Evolutionary conservation across 2,329 filamentous ascomycete genomes (phyloP).

Genomic region (Nothopassalora personata): DNA sequence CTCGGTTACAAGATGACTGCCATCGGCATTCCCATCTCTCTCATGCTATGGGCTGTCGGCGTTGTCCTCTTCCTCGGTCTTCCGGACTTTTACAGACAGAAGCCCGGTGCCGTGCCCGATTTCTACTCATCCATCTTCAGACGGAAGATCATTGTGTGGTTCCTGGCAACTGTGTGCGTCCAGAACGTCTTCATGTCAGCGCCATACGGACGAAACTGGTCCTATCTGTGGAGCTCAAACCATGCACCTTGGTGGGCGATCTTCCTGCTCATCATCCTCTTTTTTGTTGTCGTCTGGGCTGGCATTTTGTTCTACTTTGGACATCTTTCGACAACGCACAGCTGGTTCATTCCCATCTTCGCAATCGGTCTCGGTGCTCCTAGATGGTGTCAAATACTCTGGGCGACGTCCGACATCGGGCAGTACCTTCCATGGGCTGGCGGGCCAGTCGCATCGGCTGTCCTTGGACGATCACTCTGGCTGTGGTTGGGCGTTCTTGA

Average conservation of each 20-base stretch:
- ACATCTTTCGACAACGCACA: slow-evolving; percentile 54
- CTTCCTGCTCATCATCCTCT: slow-evolving; percentile 51
- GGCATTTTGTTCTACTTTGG: slow-evolving; percentile 49
- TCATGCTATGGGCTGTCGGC: slow-evolving; percentile 54
- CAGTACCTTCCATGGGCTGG: slow-evolving; percentile 60
- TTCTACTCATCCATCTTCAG: slow-evolving; percentile 59
- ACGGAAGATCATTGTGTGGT: slow-evolving; percentile 63
- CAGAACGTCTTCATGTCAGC: slow-evolving; percentile 65
- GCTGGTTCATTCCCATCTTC: slow-evolving; percentile 63
- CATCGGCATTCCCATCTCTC: slow-evolving; percentile 54
- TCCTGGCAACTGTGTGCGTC: slow-evolving; percentile 57
- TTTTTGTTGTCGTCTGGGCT: slow-evolving; percentile 54
- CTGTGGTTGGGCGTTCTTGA: slow-evolving; percentile 64
- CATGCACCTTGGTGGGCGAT: slow-evolving; percentile 54
- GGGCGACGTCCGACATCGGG: slow-evolving; percentile 57
- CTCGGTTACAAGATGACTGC: slow-evolving; percentile 36
- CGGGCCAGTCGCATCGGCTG: slow-evolving; percentile 48
- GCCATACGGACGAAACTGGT: slow-evolving; percentile 63
- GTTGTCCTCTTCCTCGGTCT: slow-evolving; percentile 55
- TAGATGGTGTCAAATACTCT: slow-evolving; percentile 63
- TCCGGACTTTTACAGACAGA: slow-evolving; percentile 61
- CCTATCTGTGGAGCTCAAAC: slow-evolving; percentile 55
- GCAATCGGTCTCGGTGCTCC: slow-evolving; percentile 62
- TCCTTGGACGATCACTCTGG: slow-evolving; percentile 57
- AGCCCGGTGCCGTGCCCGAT: slow-evolving; percentile 58